Conservation (phyloP, 2,329 filamentous ascomycete genomes). For the Amylocarpus encephaloides region DNA sequence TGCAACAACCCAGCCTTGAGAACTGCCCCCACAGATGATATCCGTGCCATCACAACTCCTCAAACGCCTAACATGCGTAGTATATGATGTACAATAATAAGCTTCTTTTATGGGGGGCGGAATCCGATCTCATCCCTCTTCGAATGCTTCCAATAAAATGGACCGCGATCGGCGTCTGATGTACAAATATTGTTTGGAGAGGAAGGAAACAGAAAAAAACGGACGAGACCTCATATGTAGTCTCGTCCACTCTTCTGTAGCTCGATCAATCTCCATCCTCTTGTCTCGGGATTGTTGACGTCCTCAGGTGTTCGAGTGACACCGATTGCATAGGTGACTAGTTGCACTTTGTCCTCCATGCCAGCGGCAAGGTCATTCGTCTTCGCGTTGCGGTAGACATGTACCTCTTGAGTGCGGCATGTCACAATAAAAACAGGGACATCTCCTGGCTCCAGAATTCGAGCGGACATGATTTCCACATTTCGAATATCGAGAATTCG, state of each 20-base stretch:
- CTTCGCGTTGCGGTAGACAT: slow-evolving; percentile 93
- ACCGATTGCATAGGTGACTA: slow-evolving; percentile 96
- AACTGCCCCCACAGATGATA: background rate
- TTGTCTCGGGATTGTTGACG: slow-evolving; percentile 92
- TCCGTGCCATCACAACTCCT: slow-evolving; percentile 2
- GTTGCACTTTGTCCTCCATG: slow-evolving; percentile 98
- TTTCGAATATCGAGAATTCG: slow-evolving; percentile 91
- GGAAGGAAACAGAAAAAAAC: background rate
- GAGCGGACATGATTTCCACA: slow-evolving; percentile 78
- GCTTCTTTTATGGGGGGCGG: background rate
- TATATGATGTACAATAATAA: slow-evolving; percentile 2
- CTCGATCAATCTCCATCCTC: slow-evolving; percentile 96
- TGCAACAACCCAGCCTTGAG: background rate
- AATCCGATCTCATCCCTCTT: background rate
- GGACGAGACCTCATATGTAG: slow-evolving; percentile 54
- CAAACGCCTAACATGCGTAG: slow-evolving; percentile 8
- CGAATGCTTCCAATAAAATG: background rate
- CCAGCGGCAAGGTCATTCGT: slow-evolving; percentile 83
- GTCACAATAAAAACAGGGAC: slow-evolving; percentile 96
- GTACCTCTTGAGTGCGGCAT: slow-evolving; percentile 93
- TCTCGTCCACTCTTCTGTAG: slow-evolving; percentile 97
- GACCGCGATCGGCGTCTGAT: background rate
- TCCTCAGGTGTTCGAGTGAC: slow-evolving; percentile 91
- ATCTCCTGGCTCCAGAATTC: slow-evolving; percentile 78
- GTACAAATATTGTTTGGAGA: background rate